Evolutionary conservation across 2,329 filamentous ascomycete genomes (phyloP).

Genomic region (Alternaria brassicae): DNA sequence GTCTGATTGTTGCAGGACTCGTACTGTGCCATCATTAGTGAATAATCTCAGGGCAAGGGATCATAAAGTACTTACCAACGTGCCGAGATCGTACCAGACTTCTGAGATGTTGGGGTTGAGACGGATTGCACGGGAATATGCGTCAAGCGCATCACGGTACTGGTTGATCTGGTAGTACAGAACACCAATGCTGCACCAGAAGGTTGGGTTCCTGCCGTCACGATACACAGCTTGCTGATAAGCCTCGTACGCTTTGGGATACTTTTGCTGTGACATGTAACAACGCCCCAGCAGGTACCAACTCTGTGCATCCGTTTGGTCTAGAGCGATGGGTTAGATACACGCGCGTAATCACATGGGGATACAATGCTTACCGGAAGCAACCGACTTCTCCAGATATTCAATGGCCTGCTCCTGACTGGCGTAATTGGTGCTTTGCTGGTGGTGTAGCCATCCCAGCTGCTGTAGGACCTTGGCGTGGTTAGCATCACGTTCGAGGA

Average conservation of each 20-base stretch:
- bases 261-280: conserved; percentile 99
- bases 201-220: conserved; percentile 95
- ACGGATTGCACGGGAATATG: conserved; percentile 94
- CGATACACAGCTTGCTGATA: conserved; percentile 99
- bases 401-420: conserved; percentile 97
- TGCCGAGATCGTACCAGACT: conserved; percentile 98
- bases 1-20: conserved; percentile 99
- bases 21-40: conserved; percentile 65
- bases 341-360: conserved; percentile 17
- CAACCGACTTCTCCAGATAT: conserved; percentile 95
- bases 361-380: conserved; percentile 70
- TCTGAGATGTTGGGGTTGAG: conserved; percentile 98
- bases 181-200: conserved; percentile 99
- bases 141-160: conserved; percentile 96
- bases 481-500: conserved; percentile 91
- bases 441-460: conserved; percentile 96
- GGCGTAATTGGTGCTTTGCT: conserved; percentile 88
- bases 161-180: conserved; percentile 99
- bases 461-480: conserved; percentile 98
- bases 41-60: neutral
- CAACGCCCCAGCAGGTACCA: conserved; percentile 98
- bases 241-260: conserved; percentile 96
- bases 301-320: conserved; percentile 94
- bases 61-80: conserved; percentile 70
- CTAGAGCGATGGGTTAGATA: conserved; percentile 56